phyloP scores from a whole-genome alignment of 1,139 yeast genomes.

The Hemisphaericaspora xylanilytica region DNA sequence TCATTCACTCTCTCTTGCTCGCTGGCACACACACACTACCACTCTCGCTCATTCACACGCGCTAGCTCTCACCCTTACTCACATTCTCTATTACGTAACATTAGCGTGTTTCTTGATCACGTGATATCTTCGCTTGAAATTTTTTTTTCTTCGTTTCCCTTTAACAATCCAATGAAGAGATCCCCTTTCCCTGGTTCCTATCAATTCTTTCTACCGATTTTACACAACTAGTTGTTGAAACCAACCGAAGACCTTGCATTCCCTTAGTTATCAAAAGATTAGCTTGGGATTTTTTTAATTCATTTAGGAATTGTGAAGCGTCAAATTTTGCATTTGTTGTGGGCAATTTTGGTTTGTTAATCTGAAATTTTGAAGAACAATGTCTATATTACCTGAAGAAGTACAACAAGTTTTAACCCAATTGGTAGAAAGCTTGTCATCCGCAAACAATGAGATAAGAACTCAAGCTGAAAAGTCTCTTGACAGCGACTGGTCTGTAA shows the following conservation, averaged over 20 bases:
- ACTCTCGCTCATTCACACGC: too few species aligned
- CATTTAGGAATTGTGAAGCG: background rate
- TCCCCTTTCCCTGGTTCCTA: background rate
- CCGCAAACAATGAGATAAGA: conserved; percentile 74
- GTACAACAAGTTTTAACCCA: conserved; percentile 54
- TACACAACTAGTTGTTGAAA: background rate
- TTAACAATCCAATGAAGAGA: background rate
- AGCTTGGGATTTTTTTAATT: background rate
- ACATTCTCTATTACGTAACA: too few species aligned
- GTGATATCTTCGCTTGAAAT: background rate
- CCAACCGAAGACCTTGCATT: too few species aligned
- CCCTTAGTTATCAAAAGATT: too few species aligned
- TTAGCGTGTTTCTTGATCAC: too few species aligned
- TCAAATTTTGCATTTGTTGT: background rate
- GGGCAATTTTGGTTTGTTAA: background rate
- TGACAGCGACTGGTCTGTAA: conserved; percentile 71
- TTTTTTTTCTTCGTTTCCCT: background rate
- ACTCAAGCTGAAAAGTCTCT: conserved; percentile 74
- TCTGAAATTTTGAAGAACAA: conserved; percentile 15
- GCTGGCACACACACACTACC: too few species aligned
- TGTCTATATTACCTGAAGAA: conserved; percentile 65
- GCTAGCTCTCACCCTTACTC: too few species aligned
- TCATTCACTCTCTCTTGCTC: too few species aligned
- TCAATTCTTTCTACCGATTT: background rate
- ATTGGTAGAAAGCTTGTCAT: conserved; percentile 66